Percentiles rank a stretch among this genome's conserved stretches.
Conservation (phyloP, 345 rosid genomes). For the Gossypium turneri region DNA sequence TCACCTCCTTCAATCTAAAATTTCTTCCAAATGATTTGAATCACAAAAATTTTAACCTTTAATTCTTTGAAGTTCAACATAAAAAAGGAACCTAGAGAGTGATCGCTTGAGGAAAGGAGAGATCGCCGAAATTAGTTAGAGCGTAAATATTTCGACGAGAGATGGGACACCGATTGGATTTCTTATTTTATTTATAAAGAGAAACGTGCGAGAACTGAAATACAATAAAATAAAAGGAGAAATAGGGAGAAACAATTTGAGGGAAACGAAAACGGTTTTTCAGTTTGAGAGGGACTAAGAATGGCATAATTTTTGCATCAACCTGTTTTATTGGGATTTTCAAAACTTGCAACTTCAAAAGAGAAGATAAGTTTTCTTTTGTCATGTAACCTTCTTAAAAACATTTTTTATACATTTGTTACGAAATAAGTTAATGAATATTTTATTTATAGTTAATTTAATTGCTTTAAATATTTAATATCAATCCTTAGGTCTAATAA, state of each 20-base stretch:
- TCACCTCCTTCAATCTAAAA: constrained; percentile 17
- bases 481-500: no score
- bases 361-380: neutral
- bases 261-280: constrained; percentile 30
- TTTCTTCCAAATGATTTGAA: neutral
- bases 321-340: constrained; percentile 29
- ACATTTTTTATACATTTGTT: no score
- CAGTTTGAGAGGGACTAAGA: constrained; percentile 24
- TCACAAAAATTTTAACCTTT: neutral
- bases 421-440: no score
- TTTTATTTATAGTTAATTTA: no score
- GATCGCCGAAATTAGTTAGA: neutral
- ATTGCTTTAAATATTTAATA: no score
- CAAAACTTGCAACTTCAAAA: neutral
- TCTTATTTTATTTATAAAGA: neutral
- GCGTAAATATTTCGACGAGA: constrained; percentile 2
- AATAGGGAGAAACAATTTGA: neutral
- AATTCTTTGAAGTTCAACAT: neutral
- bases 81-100: neutral
- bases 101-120: neutral
- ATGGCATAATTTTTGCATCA: constrained; percentile 79
- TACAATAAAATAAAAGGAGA: neutral
- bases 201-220: neutral
- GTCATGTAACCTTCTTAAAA: neutral
- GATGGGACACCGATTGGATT: neutral